Evolutionary conservation across 1,284 basidiomycete species (phyloP).

Genomic region (Cryptococcus amylolentus): DNA sequence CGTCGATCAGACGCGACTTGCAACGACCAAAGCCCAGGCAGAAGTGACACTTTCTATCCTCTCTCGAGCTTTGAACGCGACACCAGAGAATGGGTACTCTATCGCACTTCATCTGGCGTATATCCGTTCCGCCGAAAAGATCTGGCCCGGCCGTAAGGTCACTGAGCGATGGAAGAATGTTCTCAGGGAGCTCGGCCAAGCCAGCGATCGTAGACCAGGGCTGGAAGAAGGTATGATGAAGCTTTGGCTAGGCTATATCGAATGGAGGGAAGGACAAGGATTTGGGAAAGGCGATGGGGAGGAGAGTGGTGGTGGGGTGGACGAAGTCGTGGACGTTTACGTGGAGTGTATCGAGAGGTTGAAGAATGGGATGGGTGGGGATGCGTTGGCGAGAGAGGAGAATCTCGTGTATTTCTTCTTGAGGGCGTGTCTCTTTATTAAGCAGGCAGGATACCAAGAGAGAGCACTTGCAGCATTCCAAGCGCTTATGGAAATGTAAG

Average conservation of each 20-base stretch:
- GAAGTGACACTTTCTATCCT: constrained; percentile 46
- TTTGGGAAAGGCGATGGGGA: constrained; percentile 24
- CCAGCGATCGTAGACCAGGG: constrained; percentile 1
- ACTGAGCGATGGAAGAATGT: constrained; percentile 44
- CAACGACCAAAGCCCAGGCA: constrained; percentile 29
- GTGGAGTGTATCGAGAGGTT: constrained; percentile 32
- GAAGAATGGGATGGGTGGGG: constrained; percentile 6
- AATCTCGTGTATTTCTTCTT: constrained; percentile 45
- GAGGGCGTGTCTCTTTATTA: constrained; percentile 56
- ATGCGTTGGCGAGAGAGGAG: constrained; percentile 31
- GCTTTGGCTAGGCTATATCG: constrained; percentile 43
- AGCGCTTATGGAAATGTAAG: constrained; percentile 53
- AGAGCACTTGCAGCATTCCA: constrained; percentile 53
- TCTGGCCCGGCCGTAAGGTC: constrained; percentile 37
- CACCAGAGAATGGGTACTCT: constrained; percentile 25
- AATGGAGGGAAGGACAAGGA: constrained; percentile 44
- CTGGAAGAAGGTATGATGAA: constrained; percentile 31
- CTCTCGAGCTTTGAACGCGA: constrained; percentile 33
- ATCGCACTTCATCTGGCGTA: constrained; percentile 39
- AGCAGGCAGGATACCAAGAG: constrained; percentile 60
- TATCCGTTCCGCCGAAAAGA: constrained; percentile 33
- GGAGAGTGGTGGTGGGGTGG: constrained; percentile 27
- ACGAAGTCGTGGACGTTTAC: constrained; percentile 44
- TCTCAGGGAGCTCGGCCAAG: constrained; percentile 25
- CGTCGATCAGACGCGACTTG: neutral